A percentile compares a stretch with the other conserved stretches of the same genome.
These are phyloP conservation scores for Tephrocybe sp. DNA, from an alignment of 768 basidiomycete species.

Conservation along the genomic window DNA sequence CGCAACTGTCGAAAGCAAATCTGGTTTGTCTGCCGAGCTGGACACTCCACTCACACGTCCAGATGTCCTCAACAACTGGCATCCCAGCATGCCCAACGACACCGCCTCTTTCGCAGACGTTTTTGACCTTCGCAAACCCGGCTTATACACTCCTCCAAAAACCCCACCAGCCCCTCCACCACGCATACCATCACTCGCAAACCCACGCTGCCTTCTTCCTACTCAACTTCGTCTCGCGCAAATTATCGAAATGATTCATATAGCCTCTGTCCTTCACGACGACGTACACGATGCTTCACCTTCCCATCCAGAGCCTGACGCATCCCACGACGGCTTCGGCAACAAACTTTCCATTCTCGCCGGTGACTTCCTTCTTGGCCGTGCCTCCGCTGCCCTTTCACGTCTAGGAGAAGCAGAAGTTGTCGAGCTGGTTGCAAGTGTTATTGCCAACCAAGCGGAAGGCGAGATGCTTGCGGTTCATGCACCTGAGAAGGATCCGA, in stretches of 20 bases:
- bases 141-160: constrained; percentile 32
- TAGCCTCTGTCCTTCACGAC: constrained; percentile 92
- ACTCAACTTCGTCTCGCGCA: constrained; percentile 92
- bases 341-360: constrained; percentile 94
- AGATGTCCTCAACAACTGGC: constrained; percentile 88
- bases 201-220: constrained; percentile 59
- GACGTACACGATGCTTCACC: constrained; percentile 75
- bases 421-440: constrained; percentile 88
- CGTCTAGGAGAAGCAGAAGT: constrained; percentile 86
- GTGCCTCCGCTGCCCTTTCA: constrained; percentile 84
- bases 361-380: constrained; percentile 93
- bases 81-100: constrained; percentile 81
- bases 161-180: constrained; percentile 21
- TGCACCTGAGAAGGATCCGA: constrained; percentile 44
- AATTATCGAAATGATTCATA: constrained; percentile 97
- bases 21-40: constrained; percentile 54
- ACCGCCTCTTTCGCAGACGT: constrained; percentile 64
- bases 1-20: constrained; percentile 53
- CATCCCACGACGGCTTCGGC: constrained; percentile 69
- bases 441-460: constrained; percentile 95
- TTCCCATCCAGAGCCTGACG: constrained; percentile 57
- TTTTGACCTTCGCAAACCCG: constrained; percentile 45
- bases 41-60: constrained; percentile 77
- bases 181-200: constrained; percentile 20
- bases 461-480: constrained; percentile 87